These are phyloP conservation scores for Candida alai DNA, from an alignment of 805 yeast species.

Conservation along the genomic window DNA sequence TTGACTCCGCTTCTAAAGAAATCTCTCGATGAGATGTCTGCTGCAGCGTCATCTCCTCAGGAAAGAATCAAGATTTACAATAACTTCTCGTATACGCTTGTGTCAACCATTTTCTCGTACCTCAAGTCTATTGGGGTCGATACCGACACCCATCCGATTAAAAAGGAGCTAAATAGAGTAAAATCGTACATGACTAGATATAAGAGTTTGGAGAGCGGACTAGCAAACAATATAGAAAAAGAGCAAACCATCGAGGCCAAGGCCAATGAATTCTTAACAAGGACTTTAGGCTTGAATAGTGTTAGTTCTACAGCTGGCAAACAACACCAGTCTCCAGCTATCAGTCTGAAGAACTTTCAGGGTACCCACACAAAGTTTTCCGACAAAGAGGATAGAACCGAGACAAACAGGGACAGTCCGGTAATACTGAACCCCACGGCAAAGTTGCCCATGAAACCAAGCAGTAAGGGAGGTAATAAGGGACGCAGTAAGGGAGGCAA, in stretches of 20 bases:
- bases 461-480: constrained; percentile 1
- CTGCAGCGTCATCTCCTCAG: constrained; percentile 18
- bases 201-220: constrained; percentile 32
- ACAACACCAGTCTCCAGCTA: too few relatives aligned
- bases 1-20: constrained; percentile 35
- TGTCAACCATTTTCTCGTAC: constrained; percentile 57
- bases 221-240: constrained; percentile 16
- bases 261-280: constrained; percentile 44
- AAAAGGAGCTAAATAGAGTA: constrained; percentile 62
- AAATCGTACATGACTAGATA: constrained; percentile 63
- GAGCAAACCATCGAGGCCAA: constrained; percentile 27
- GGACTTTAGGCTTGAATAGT: constrained; percentile 38
- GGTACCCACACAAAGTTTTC: constrained; percentile 38
- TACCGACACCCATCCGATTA: constrained; percentile 56
- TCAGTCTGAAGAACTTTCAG: constrained; percentile 32
- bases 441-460: constrained; percentile 3
- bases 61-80: constrained; percentile 32
- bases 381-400: constrained; percentile 11
- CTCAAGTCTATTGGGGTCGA: constrained; percentile 57
- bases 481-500: constrained; percentile 1
- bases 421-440: too few relatives aligned
- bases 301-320: constrained; percentile 14
- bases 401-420: too few relatives aligned
- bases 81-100: constrained; percentile 47
- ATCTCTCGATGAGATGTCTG: constrained; percentile 37